Percentiles rank a stretch among this genome's conserved stretches.
phyloP scores from a whole-genome alignment of 495 filamentous ascomycete genomes.

The Cetradonia linearis region DNA sequence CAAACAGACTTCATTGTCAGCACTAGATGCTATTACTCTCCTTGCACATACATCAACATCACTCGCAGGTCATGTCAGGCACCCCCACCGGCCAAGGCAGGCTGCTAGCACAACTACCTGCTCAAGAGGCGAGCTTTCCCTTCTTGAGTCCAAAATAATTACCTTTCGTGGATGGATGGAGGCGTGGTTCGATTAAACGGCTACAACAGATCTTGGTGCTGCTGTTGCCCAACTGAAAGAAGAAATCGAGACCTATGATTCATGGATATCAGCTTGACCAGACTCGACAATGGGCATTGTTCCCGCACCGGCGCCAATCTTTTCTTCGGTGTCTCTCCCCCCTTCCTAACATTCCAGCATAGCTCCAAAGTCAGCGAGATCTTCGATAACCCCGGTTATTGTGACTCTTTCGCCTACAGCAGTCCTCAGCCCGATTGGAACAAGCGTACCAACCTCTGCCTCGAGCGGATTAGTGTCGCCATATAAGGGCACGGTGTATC shows the following conservation, averaged over 20 bases:
- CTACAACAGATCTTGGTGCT: slow-evolving; percentile 7
- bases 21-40: slow-evolving; percentile 15
- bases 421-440: background rate
- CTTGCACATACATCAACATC: slow-evolving; percentile 11
- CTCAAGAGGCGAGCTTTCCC: slow-evolving; percentile 12
- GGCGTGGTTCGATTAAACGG: slow-evolving; percentile 13
- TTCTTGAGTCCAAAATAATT: slow-evolving; percentile 19
- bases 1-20: slow-evolving; percentile 10
- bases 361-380: background rate
- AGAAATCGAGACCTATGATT: slow-evolving; percentile 22
- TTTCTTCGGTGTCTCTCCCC: slow-evolving; percentile 4
- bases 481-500: background rate
- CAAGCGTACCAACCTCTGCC: background rate
- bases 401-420: background rate
- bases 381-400: background rate
- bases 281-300: slow-evolving; percentile 7
- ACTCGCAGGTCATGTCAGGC: slow-evolving; percentile 16
- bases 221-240: slow-evolving; percentile 18
- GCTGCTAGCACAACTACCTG: slow-evolving; percentile 6
- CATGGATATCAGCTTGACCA: slow-evolving; percentile 20
- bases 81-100: slow-evolving; percentile 12
- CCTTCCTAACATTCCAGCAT: slow-evolving; percentile 1
- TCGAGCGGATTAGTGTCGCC: background rate
- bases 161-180: slow-evolving; percentile 21
- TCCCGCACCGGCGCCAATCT: background rate